Base-by-base conservation (phyloP, 495 filamentous ascomycete species). In the Penicillium simplicissimum region DNA sequence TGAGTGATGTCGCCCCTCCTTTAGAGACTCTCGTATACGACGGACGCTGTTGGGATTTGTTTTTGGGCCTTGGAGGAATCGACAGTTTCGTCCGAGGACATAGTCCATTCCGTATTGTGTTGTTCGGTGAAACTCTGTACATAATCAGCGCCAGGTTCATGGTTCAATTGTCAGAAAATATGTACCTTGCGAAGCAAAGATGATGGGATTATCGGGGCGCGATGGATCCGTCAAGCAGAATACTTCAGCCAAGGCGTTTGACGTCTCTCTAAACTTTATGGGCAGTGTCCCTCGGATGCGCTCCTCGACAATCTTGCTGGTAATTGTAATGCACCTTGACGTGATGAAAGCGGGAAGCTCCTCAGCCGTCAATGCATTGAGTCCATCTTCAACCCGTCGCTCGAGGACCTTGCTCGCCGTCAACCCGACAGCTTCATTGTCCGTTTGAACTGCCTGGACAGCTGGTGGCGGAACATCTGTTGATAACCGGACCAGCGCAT, bases 161-260 rank as follows among this genome's bases (percentile, higher is more conserved):
- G 25, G 9, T 7, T 23, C 9, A 25, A 3, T 23, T 9, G 13
- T 4, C 17, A 13, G 8, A n/a, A 14, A 48, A 36, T 37, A 73
- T 76, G 34, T 76, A 90, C 88, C 88, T 80, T 91, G 85, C 7
- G 88, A 91, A 28, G 88, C 87, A 74, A 92, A 92, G 4, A 93
- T 82, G 58, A 94, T 88, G 1, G 89, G 90, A 72, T 92, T 91
- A 66, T 89, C 90, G 6, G 82, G 78, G 60, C 88, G 76, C 23
- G 86, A 86, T 8, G 90, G 89, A 74, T 93, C 90, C 8, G 88
- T 89, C 61, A 92, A 72, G 68, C 89, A 91, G 64, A 92, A 93
- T 0, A 89, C 88, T 66, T 92, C 89, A 0, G 87, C 88, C 49
- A 93, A 64, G 4, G 89, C 89, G 67, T 92, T 88, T 3, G 87